Evolutionary conservation across 139 green algal species (phyloP).

Genomic region (Chlamydomonas sp.): DNA sequence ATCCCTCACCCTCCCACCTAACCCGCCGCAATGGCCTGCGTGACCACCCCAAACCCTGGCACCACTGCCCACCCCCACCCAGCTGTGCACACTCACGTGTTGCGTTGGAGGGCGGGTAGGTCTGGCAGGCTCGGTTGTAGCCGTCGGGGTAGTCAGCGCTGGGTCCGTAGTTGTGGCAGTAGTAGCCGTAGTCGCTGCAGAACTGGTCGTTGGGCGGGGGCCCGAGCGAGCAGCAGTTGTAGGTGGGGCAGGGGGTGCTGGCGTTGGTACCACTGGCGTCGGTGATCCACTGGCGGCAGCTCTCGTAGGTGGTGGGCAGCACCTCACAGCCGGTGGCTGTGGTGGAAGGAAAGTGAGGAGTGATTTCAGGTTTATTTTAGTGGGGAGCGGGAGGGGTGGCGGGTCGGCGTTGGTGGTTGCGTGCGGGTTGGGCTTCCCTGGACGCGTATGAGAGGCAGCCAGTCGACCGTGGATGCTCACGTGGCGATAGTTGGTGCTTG

Average conservation of each 20-base stretch:
- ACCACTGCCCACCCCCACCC: background rate
- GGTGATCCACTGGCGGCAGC: background rate
- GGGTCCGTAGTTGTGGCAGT: background rate
- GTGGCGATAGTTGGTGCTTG: no score
- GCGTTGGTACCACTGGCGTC: background rate
- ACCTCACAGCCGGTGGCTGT: conserved; percentile 11
- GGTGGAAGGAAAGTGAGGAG: background rate
- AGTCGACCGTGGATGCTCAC: no score
- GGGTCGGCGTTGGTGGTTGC: background rate
- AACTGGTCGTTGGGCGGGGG: background rate
- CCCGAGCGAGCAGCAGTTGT: background rate
- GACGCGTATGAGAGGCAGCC: no score
- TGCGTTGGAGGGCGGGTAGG: background rate
- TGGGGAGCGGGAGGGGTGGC: background rate
- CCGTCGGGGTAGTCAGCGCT: background rate
- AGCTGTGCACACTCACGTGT: background rate
- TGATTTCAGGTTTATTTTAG: background rate
- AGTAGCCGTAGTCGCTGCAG: background rate
- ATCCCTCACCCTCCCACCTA: no score
- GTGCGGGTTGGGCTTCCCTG: no score
- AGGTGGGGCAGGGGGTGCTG: background rate
- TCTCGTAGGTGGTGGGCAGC: background rate
- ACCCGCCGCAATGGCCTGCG: no score
- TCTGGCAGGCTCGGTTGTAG: background rate
- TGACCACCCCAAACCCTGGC: background rate